phyloP scores from a whole-genome alignment of 768 basidiomycete genomes.

The Kwoniella shandongensis region DNA sequence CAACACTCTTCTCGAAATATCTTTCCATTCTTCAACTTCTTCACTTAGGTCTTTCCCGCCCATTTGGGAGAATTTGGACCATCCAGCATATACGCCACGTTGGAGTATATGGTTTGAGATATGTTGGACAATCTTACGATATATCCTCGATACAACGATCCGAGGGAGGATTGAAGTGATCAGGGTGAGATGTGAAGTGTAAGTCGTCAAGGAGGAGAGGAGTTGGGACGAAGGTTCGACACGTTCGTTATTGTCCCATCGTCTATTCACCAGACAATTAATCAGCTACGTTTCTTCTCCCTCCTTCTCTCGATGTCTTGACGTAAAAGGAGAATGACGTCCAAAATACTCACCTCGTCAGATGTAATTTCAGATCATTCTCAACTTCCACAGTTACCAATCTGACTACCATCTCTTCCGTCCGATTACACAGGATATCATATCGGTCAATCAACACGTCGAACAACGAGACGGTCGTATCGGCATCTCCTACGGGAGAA shows the following conservation, averaged over 20 bases:
- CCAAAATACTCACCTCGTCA: conserved; percentile 58
- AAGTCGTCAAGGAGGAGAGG: conserved; percentile 70
- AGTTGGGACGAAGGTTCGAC: conserved; percentile 68
- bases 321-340: neutral
- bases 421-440: conserved; percentile 62
- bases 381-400: conserved; percentile 82
- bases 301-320: too few species aligned
- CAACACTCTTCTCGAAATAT: conserved; percentile 69
- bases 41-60: conserved; percentile 66
- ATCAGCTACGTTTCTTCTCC: neutral
- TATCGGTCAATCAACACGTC: conserved; percentile 72
- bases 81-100: conserved; percentile 77
- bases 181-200: conserved; percentile 75
- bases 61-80: conserved; percentile 60
- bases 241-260: conserved; percentile 47
- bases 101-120: conserved; percentile 77
- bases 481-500: neutral
- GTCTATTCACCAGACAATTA: conserved; percentile 34
- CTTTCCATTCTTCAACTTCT: conserved; percentile 80
- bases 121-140: conserved; percentile 69
- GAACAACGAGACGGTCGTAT: conserved; percentile 65
- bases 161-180: conserved; percentile 67
- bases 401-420: conserved; percentile 83
- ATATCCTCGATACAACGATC: conserved; percentile 63
- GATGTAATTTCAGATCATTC: conserved; percentile 68